These are phyloP conservation scores for Tuber borchii DNA, from an alignment of 495 filamentous ascomycete genomes.

Conservation along the genomic window DNA sequence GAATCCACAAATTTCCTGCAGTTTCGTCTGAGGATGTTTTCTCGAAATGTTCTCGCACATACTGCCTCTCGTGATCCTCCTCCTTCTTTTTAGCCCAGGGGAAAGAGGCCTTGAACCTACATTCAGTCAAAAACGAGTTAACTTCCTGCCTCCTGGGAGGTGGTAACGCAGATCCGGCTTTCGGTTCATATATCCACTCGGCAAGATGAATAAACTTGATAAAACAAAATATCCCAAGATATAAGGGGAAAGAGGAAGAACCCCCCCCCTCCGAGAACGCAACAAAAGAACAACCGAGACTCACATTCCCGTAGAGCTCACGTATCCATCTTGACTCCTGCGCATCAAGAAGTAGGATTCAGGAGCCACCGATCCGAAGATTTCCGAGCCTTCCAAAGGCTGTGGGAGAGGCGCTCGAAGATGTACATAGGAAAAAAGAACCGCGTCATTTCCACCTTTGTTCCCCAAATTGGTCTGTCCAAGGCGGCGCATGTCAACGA, in stretches of 20 bases:
- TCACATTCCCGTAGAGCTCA: slow-evolving; percentile 91
- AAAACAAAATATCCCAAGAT: background rate
- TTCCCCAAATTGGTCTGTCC: slow-evolving; percentile 85
- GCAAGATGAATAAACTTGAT: slow-evolving; percentile 4
- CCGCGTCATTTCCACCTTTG: slow-evolving; percentile 58
- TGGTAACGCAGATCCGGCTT: background rate
- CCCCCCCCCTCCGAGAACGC: background rate
- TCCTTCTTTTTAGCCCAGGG: slow-evolving; percentile 81
- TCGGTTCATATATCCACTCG: background rate
- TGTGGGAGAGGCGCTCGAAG: slow-evolving; percentile 83
- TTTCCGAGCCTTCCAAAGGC: slow-evolving; percentile 76
- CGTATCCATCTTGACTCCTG: slow-evolving; percentile 85
- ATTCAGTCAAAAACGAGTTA: slow-evolving; percentile 21
- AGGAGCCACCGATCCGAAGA: slow-evolving; percentile 72
- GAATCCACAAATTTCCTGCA: slow-evolving; percentile 94
- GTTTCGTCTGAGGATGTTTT: slow-evolving; percentile 84
- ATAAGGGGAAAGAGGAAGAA: background rate
- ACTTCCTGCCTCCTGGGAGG: background rate
- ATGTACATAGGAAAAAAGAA: slow-evolving; percentile 90
- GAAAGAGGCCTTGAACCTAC: slow-evolving; percentile 86
- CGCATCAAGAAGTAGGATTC: slow-evolving; percentile 97
- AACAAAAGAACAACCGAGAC: slow-evolving; percentile 21
- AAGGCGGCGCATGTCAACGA: slow-evolving; percentile 75
- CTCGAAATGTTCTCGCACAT: slow-evolving; percentile 64
- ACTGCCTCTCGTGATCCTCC: slow-evolving; percentile 78